Percentiles rank a stretch among this genome's conserved stretches.
phyloP scores from a whole-genome alignment of 169 alveolate species.

The Plasmodium gonderi region DNA sequence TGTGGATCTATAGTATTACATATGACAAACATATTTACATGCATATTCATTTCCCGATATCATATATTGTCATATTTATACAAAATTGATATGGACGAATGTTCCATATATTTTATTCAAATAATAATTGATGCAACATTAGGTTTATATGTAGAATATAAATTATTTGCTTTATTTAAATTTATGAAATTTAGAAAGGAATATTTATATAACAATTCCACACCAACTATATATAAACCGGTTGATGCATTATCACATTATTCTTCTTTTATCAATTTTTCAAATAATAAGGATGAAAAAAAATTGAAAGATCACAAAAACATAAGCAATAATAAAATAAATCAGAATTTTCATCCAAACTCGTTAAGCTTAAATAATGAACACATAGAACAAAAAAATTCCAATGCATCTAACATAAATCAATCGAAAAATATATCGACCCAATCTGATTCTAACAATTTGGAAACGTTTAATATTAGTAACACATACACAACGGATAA shows the following conservation, averaged over 20 bases:
- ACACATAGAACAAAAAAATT: not conserved
- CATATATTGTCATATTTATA: not conserved
- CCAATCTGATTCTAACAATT: not conserved
- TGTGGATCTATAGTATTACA: constrained; percentile 85
- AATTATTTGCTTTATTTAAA: constrained; percentile 53
- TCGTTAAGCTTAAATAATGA: not conserved
- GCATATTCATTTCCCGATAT: constrained; percentile 77
- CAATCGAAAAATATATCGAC: not conserved
- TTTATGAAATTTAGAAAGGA: constrained; percentile 19
- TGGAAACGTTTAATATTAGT: not conserved
- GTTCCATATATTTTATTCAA: constrained; percentile 83
- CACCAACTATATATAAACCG: constrained; percentile 8
- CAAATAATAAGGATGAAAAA: not conserved
- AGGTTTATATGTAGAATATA: constrained; percentile 81
- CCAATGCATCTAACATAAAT: not conserved
- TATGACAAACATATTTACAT: constrained; percentile 77
- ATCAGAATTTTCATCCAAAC: not conserved
- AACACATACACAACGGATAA: not conserved
- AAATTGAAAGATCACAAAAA: not conserved
- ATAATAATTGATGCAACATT: constrained; percentile 83
- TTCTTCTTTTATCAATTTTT: constrained; percentile 14
- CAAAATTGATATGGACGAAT: constrained; percentile 78
- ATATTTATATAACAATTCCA: constrained; percentile 14
- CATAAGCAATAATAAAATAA: not conserved
- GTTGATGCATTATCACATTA: constrained; percentile 41